These are phyloP conservation scores for Lactarius sp. DNA, from an alignment of 768 basidiomycete species.

Conservation along the genomic window DNA sequence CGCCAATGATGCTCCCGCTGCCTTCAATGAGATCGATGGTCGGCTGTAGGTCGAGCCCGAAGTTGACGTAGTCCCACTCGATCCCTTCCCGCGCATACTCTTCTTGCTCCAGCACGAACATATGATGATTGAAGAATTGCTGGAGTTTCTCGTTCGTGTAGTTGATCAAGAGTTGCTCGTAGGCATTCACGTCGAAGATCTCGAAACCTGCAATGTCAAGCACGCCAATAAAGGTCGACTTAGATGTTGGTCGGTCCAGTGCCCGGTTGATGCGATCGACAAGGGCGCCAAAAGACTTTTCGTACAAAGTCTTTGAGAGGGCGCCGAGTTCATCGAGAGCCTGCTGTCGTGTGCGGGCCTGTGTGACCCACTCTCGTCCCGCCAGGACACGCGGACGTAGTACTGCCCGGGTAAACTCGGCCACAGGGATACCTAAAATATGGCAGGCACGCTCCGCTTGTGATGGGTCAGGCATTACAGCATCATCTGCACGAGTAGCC, in stretches of 20 bases:
- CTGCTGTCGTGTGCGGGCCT: constrained; percentile 86
- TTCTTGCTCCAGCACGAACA: constrained; percentile 99
- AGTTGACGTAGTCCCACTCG: constrained; percentile 97
- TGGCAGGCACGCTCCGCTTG: constrained; percentile 90
- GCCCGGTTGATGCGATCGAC: constrained; percentile 95
- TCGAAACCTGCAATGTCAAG: constrained; percentile 99
- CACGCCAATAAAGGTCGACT: constrained; percentile 94
- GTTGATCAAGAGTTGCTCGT: constrained; percentile 98
- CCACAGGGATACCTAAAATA: constrained; percentile 80
- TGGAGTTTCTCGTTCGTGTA: constrained; percentile 98
- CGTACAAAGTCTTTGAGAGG: constrained; percentile 92
- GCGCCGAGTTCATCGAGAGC: constrained; percentile 89
- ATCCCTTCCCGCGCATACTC: constrained; percentile 96
- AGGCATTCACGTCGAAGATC: constrained; percentile 90
- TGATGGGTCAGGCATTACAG: constrained; percentile 69
- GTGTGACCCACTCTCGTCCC: constrained; percentile 94
- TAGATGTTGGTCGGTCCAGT: constrained; percentile 86
- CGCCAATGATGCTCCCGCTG: constrained; percentile 67
- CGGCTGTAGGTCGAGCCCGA: constrained; percentile 94
- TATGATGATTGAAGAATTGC: constrained; percentile 98
- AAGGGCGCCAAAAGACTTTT: constrained; percentile 90
- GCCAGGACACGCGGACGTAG: constrained; percentile 88
- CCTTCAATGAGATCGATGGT: constrained; percentile 97
- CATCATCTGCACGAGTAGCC: constrained; percentile 73
- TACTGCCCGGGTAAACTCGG: constrained; percentile 85